These are phyloP conservation scores for Salix exigua DNA, from an alignment of 345 rosid genomes.

Conservation along the genomic window DNA sequence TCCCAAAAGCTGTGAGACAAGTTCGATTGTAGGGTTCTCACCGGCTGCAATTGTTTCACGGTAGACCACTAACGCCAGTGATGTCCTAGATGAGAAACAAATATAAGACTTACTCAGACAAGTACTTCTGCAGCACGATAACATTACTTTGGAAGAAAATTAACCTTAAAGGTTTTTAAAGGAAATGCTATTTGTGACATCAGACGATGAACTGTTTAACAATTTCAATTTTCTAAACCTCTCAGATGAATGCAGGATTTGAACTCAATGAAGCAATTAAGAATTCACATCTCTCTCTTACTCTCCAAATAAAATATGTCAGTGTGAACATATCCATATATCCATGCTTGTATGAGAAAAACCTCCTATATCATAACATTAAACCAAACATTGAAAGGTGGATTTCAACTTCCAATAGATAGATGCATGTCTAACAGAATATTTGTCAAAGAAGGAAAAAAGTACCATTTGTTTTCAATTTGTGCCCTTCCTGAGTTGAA, in stretches of 20 bases:
- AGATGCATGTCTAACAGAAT: conserved; percentile 7
- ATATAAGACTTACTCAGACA: conserved; percentile 14
- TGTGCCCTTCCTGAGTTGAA: conserved; percentile 59
- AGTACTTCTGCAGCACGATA: neutral
- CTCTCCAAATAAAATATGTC: no score
- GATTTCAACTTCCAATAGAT: neutral
- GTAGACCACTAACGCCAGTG: conserved; percentile 64
- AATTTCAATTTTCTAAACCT: no score
- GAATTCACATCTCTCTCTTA: no score
- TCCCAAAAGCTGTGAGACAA: conserved; percentile 78
- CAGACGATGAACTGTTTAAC: no score
- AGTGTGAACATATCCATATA: neutral
- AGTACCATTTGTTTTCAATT: conserved; percentile 73
- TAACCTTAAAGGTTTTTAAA: no score
- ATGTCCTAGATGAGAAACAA: conserved; percentile 49
- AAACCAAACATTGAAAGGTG: no score
- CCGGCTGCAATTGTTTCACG: conserved; percentile 67
- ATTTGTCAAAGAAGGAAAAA: neutral
- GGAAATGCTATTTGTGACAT: no score
- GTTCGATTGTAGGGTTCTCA: conserved; percentile 59
- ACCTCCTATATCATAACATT: no score
- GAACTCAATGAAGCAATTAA: neutral
- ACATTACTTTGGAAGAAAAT: no score
- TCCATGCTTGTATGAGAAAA: no score
- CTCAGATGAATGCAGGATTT: neutral